These are phyloP conservation scores for Silene uniflora DNA, from an alignment of 148 eudicot species.

Conservation along the genomic window DNA sequence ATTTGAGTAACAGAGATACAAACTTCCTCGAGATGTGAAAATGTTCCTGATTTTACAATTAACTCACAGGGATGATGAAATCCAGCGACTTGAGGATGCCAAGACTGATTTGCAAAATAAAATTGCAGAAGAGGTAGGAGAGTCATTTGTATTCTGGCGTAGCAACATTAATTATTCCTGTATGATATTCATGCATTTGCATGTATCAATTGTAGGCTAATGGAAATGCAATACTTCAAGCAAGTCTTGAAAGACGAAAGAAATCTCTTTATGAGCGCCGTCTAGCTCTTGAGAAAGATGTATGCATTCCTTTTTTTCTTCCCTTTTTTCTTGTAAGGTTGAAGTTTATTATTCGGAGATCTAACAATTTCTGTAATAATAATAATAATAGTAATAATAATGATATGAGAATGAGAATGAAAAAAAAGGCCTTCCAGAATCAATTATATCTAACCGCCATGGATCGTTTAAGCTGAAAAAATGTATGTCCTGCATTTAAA, in stretches of 20 bases:
- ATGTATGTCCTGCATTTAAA: not conserved
- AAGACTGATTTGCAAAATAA: conserved; percentile 46
- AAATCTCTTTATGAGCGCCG: conserved; percentile 61
- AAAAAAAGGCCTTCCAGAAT: not conserved
- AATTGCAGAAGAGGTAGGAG: conserved; percentile 54
- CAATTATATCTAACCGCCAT: too few species aligned
- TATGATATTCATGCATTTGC: not conserved
- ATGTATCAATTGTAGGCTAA: conserved; percentile 37
- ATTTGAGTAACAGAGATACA: not conserved
- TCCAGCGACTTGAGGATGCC: conserved; percentile 53
- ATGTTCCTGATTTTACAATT: conserved; percentile 15
- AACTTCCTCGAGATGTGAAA: not conserved
- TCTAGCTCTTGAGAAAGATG: conserved; percentile 73
- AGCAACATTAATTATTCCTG: not conserved
- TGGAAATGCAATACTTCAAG: conserved; percentile 50
- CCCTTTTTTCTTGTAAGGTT: not conserved
- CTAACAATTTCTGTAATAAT: not conserved
- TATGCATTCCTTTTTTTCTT: conserved; percentile 27
- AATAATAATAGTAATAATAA: too few species aligned
- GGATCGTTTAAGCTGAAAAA: too few species aligned
- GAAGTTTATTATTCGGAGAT: not conserved
- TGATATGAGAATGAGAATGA: too few species aligned
- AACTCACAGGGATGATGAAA: conserved; percentile 51
- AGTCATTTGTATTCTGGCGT: not conserved
- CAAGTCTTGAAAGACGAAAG: conserved; percentile 52